Base-by-base conservation (phyloP, 371 early-diverging fungal species). In the Capniomyces stellatus region DNA sequence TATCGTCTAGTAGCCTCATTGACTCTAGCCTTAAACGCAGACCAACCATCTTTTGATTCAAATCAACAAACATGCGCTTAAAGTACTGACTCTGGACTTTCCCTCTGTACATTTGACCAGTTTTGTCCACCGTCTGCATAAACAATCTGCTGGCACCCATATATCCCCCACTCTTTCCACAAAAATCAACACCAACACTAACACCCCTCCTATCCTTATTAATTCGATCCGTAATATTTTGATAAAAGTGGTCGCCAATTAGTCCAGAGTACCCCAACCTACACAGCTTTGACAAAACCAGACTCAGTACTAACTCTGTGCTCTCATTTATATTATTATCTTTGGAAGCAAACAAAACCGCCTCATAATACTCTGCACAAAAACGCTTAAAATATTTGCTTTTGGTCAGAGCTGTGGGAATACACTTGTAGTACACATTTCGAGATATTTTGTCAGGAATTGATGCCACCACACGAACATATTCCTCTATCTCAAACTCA, bases 251-350 rank as follows among this genome's bases (percentile, higher is more conserved):
- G 3, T 31, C 19, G 29, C 18, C 23, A 30, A 35, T 8, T n/a
- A 51, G 3, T 29, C 31, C 51, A 12, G 51, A 51, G 21, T 51
- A 51, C 40, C 51, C 51, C 3, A 51, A 30, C 40, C 51, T 51
- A 18, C 29, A 51, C 18, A 51, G 2, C 40, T 51, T 51, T 8
- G 31, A 30, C 29, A 30, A 21, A 2, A 51, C 35, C 6, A 10
- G 35, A 6, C 15, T 35, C 10, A 35, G 35, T 15, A 35, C 35
- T 35, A 35, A 15, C 6, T 6, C 15, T 10, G 35, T 35, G 6
- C 35, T 15, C 15, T 35, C 35, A 35, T 35, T 35, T 15, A 35
- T 35, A 6, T 10, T 6, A 35, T 10, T 10, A 15, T 10, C 6
- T 35, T 6, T 10, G 35, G 35, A 10, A 15, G 35, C 35, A 35